Evolutionary conservation across 331 rosid genomes (phyloP).

Genomic region (Rosa hybrid): DNA sequence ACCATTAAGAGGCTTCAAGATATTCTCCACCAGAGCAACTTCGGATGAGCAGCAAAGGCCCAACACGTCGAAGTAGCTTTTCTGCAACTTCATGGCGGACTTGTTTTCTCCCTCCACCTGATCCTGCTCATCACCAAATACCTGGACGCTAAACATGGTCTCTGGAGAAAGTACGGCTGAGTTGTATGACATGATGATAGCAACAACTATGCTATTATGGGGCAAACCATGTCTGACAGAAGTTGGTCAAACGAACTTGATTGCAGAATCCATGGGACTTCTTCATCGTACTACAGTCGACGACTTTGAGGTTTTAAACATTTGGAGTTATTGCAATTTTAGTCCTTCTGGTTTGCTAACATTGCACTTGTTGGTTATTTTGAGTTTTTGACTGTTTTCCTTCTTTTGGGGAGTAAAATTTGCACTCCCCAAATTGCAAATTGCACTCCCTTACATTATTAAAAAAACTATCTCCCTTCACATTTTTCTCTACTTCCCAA

Average conservation of each 20-base stretch:
- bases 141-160: not conserved
- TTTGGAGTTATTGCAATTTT: not conserved
- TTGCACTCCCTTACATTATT: too few species aligned
- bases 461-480: too few species aligned
- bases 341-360: not conserved
- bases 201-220: not conserved
- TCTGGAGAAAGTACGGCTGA: not conserved
- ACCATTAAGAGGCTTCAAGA: constrained; percentile 63
- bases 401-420: too few species aligned
- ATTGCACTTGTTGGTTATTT: not conserved
- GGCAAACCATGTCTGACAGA: not conserved
- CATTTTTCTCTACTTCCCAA: too few species aligned
- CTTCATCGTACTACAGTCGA: not conserved
- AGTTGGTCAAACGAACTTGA: not conserved
- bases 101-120: not conserved
- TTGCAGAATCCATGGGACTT: not conserved
- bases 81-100: constrained; percentile 48
- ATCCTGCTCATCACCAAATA: not conserved
- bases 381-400: too few species aligned
- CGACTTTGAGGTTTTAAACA: not conserved
- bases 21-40: constrained; percentile 66
- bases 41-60: constrained; percentile 94
- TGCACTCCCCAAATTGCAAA: too few species aligned
- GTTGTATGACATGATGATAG: not conserved
- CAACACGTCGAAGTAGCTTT: constrained; percentile 83